Percentiles rank a stretch among this genome's conserved stretches.
These are phyloP conservation scores for Paxillus rubicundulus DNA, from an alignment of 768 basidiomycete genomes.

Conservation along the genomic window DNA sequence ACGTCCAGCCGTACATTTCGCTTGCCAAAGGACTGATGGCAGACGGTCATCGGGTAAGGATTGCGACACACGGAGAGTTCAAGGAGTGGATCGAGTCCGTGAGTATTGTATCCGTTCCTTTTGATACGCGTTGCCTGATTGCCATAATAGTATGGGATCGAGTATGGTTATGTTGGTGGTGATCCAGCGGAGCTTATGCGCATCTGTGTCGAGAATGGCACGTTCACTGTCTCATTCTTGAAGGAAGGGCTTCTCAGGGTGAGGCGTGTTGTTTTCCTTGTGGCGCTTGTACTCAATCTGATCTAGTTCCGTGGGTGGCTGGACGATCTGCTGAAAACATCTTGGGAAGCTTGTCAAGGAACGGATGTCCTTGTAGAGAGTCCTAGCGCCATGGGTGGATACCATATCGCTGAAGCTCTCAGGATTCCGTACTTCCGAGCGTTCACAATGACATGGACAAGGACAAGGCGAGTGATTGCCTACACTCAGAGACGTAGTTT, in stretches of 20 bases:
- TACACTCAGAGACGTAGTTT: neutral
- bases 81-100: constrained; percentile 94
- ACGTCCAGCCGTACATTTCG: constrained; percentile 98
- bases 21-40: constrained; percentile 87
- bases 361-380: constrained; percentile 94
- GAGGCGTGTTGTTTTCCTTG: constrained; percentile 8
- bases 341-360: constrained; percentile 95
- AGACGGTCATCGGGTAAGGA: constrained; percentile 85
- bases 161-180: constrained; percentile 90
- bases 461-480: constrained; percentile 59
- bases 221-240: constrained; percentile 92
- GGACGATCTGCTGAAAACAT: constrained; percentile 91
- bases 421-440: constrained; percentile 92
- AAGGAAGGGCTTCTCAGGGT: constrained; percentile 90
- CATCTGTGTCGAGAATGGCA: constrained; percentile 97
- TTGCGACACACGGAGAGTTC: constrained; percentile 96
- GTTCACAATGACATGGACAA: constrained; percentile 97
- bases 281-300: constrained; percentile 3
- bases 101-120: constrained; percentile 30
- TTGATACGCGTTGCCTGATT: constrained; percentile 5
- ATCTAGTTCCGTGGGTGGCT: constrained; percentile 93
- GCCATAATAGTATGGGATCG: constrained; percentile 79
- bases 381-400: constrained; percentile 96
- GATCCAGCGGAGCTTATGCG: constrained; percentile 98
- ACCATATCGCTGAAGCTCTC: constrained; percentile 94